Percentiles rank a stretch among this genome's conserved stretches.
phyloP scores from a whole-genome alignment of 768 basidiomycete species.

The Phlegmacium glaucopus region DNA sequence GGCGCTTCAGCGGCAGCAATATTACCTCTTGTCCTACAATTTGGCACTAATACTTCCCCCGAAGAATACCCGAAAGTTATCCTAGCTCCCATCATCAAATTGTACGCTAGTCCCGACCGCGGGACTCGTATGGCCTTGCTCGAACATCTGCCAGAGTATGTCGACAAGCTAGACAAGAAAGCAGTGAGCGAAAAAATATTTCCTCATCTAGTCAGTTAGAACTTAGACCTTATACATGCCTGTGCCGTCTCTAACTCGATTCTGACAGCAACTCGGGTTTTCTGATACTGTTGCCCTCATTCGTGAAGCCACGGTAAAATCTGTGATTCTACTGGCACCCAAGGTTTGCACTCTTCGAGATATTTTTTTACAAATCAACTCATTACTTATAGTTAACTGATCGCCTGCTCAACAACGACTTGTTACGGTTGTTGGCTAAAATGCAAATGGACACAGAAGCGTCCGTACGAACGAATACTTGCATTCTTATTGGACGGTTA shows the following conservation, averaged over 20 bases:
- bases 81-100: conserved; percentile 74
- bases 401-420: conserved; percentile 93
- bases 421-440: conserved; percentile 88
- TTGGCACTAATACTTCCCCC: conserved; percentile 68
- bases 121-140: conserved; percentile 93
- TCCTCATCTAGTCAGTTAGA: conserved; percentile 75
- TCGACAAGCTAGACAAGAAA: conserved; percentile 83
- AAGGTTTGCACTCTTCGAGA: conserved; percentile 50
- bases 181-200: conserved; percentile 86
- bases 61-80: conserved; percentile 70
- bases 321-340: conserved; percentile 78
- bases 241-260: conserved; percentile 1
- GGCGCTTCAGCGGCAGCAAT: conserved; percentile 74
- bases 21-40: conserved; percentile 79
- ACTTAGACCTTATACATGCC: neutral
- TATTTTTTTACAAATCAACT: conserved; percentile 2
- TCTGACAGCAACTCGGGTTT: conserved; percentile 87
- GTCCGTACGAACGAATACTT: conserved; percentile 96
- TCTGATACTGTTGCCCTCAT: conserved; percentile 92
- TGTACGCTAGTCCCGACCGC: conserved; percentile 88
- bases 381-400: conserved; percentile 64
- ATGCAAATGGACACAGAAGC: conserved; percentile 91
- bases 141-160: conserved; percentile 80
- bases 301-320: conserved; percentile 90
- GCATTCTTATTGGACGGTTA: conserved; percentile 90